Evolutionary conservation across 1,284 basidiomycete genomes (phyloP).

Genomic region (Cystobasidium pallidum): DNA sequence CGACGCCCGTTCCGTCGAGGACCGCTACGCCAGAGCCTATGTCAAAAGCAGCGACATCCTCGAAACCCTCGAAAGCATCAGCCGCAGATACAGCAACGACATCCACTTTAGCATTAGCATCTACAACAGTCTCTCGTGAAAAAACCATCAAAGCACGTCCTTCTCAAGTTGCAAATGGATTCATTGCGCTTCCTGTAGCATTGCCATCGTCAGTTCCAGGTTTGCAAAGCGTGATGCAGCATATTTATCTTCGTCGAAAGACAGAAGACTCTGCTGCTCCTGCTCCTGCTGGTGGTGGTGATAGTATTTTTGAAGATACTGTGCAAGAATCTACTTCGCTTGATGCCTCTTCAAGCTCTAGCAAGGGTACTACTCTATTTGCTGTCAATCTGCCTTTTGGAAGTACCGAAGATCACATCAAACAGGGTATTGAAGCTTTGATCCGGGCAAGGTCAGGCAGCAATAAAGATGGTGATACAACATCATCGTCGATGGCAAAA

Average conservation of each 20-base stretch:
- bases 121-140: neutral
- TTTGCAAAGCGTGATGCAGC: constrained; percentile 18
- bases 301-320: no score
- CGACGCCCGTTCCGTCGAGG: constrained; percentile 12
- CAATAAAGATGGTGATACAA: neutral
- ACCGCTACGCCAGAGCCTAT: constrained; percentile 1
- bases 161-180: constrained; percentile 18
- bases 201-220: neutral
- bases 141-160: constrained; percentile 4
- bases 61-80: neutral
- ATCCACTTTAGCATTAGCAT: neutral
- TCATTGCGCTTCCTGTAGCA: constrained; percentile 26
- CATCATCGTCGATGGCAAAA: no score
- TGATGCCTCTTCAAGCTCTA: neutral
- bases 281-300: neutral
- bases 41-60: neutral
- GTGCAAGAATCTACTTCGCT: constrained; percentile 5
- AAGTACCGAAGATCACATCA: constrained; percentile 22
- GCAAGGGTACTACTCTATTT: constrained; percentile 33
- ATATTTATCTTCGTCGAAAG: constrained; percentile 34
- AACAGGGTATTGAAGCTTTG: constrained; percentile 31
- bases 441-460: constrained; percentile 8
- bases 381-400: constrained; percentile 40
- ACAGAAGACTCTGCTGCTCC: no score
- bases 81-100: constrained; percentile 1